Conservation (phyloP, 768 basidiomycete genomes). For the Harrya chromipes region DNA sequence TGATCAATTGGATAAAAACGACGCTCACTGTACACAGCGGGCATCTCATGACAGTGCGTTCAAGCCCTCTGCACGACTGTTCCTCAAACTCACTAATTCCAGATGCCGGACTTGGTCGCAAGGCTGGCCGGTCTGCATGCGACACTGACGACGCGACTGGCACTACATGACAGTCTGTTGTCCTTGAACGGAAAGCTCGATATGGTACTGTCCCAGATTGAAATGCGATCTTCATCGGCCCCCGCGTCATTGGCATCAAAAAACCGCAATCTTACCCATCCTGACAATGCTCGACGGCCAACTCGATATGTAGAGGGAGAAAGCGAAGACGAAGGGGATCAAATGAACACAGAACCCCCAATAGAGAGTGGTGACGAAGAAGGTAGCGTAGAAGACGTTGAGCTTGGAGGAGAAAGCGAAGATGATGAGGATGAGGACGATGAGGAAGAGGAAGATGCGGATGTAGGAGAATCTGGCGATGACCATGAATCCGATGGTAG, state of each 20-base stretch:
- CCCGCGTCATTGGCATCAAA: conserved; percentile 52
- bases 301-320: conserved; percentile 76
- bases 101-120: conserved; percentile 93
- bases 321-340: conserved; percentile 64
- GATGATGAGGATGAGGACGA: conserved; percentile 42
- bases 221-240: conserved; percentile 74
- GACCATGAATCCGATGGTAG: conserved; percentile 41
- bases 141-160: conserved; percentile 73
- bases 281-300: conserved; percentile 39
- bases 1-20: conserved; percentile 76
- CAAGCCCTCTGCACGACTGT: background rate
- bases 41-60: conserved; percentile 88
- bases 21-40: conserved; percentile 84
- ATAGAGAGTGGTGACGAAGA: conserved; percentile 63
- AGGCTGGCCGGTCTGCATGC: conserved; percentile 83
- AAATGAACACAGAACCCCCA: conserved; percentile 57
- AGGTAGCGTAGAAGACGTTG: conserved; percentile 77
- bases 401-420: conserved; percentile 63
- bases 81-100: conserved; percentile 9
- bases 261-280: conserved; percentile 34
- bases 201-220: conserved; percentile 91
- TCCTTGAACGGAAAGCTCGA: conserved; percentile 88
- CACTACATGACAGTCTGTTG: conserved; percentile 80
- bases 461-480: conserved; percentile 38
- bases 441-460: conserved; percentile 45